A percentile compares a stretch with the other conserved stretches of the same genome.
These are phyloP conservation scores for Malbranchea zuffiana DNA, from an alignment of 2,329 filamentous ascomycete species.

Conservation along the genomic window DNA sequence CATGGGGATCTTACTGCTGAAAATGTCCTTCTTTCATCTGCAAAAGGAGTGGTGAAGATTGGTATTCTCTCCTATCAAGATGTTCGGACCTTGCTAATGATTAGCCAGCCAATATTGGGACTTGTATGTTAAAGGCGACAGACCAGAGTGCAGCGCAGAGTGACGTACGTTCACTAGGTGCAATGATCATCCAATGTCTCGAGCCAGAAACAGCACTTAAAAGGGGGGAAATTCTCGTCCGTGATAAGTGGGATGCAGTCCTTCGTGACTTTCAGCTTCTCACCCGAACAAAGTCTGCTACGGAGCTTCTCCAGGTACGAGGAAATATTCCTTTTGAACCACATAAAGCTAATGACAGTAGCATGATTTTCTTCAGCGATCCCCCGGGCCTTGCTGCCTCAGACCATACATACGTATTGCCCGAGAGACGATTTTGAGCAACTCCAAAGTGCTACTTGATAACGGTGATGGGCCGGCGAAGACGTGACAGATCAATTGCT, in stretches of 20 bases:
- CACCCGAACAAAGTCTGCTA: slow-evolving; percentile 8
- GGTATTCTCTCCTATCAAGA: slow-evolving; percentile 11
- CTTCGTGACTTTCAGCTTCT: slow-evolving; percentile 10
- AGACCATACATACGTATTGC: slow-evolving; percentile 15
- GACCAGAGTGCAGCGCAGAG: background rate
- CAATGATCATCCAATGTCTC: slow-evolving; percentile 14
- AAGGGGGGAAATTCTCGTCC: slow-evolving; percentile 6
- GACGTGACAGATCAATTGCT: too few relatives aligned
- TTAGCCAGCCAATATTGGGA: slow-evolving; percentile 11
- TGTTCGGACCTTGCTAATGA: slow-evolving; percentile 6
- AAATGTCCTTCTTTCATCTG: background rate
- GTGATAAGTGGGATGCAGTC: slow-evolving; percentile 8
- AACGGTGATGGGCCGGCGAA: too few relatives aligned
- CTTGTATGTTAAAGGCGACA: slow-evolving; percentile 7
- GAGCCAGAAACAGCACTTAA: slow-evolving; percentile 11
- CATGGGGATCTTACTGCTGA: slow-evolving; percentile 3
- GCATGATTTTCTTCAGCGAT: slow-evolving; percentile 14
- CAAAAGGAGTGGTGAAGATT: slow-evolving; percentile 1
- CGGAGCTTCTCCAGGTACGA: slow-evolving; percentile 9
- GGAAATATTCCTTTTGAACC: background rate
- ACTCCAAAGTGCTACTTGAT: too few relatives aligned
- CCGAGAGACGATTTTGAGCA: too few relatives aligned
- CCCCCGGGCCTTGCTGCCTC: slow-evolving; percentile 12
- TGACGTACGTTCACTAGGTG: slow-evolving; percentile 10
- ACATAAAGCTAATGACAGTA: slow-evolving; percentile 9